Conservation (phyloP, 371 early-diverging fungal species). For the Haplosporangium sp. region DNA sequence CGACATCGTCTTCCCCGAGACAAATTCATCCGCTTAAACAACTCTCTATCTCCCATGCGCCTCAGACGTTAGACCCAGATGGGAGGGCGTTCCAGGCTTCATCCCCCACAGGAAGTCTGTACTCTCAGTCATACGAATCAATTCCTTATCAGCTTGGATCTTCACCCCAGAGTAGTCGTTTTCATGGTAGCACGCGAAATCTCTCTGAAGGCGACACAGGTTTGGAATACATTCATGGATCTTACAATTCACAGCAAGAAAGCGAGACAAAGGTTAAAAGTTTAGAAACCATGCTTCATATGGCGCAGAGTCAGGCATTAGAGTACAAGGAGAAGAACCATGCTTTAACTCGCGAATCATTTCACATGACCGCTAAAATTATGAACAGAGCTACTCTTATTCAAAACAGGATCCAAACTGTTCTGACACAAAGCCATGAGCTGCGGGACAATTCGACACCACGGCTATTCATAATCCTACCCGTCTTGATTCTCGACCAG, state of each 20-base stretch:
- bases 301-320: conserved; percentile 10
- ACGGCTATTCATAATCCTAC: conserved; percentile 32
- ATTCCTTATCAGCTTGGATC: conserved; percentile 1
- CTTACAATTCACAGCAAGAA: conserved; percentile 6
- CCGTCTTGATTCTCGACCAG: conserved; percentile 12
- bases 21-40: conserved; percentile 7
- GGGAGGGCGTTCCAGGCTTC: conserved; percentile 11
- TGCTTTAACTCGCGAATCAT: conserved; percentile 13
- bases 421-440: conserved; percentile 31
- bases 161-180: neutral
- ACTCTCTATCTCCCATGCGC: conserved; percentile 6
- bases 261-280: conserved; percentile 28
- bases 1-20: neutral
- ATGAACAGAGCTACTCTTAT: conserved; percentile 25
- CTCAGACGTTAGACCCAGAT: conserved; percentile 20
- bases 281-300: conserved; percentile 22
- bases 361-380: conserved; percentile 17
- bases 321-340: conserved; percentile 18
- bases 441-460: conserved; percentile 33
- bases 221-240: neutral
- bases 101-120: conserved; percentile 11
- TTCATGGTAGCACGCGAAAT: neutral
- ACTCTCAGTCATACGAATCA: conserved; percentile 12
- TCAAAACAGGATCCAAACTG: conserved; percentile 36
- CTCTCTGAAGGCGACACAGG: conserved; percentile 1